phyloP scores from a whole-genome alignment of 305 asterid genomes.

The Petunia hybrid region DNA sequence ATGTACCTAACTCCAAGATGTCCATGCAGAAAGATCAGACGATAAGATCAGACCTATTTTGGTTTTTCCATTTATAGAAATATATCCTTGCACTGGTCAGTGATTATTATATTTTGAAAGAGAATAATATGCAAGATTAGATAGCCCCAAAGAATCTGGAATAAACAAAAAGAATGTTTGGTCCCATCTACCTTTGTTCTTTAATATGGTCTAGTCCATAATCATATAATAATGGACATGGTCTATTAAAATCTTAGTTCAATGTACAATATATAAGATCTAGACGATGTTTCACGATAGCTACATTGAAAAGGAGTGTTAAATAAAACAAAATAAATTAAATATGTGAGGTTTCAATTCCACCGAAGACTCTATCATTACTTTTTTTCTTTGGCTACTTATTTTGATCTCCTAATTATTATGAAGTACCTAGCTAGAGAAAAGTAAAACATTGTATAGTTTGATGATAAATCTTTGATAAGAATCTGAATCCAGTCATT shows the following conservation, averaged over 20 bases:
- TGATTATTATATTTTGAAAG: not conserved
- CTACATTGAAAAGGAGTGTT: not conserved
- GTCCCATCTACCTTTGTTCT: not conserved
- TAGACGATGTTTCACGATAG: not conserved
- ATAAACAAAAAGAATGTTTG: not conserved
- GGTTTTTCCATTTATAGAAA: not conserved
- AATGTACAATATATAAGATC: not conserved
- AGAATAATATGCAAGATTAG: not conserved
- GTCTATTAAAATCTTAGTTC: not conserved
- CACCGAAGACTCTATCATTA: not conserved
- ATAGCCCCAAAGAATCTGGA: not conserved
- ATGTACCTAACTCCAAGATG: not conserved
- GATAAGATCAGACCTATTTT: not conserved
- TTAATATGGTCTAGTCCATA: not conserved
- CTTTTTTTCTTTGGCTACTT: not conserved
- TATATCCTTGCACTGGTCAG: not conserved
- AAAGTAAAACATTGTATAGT: too few species aligned
- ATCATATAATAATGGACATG: not conserved
- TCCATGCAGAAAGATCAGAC: not conserved
- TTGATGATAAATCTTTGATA: not conserved
- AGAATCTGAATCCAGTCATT: slow-evolving; percentile 1
- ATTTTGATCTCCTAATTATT: too few species aligned
- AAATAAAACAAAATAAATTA: too few species aligned
- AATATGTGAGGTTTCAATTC: not conserved
- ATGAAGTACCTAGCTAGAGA: not conserved